Conservation (phyloP, 1,284 basidiomycete genomes). For the Microbotryum lychnidis-dioicae region DNA sequence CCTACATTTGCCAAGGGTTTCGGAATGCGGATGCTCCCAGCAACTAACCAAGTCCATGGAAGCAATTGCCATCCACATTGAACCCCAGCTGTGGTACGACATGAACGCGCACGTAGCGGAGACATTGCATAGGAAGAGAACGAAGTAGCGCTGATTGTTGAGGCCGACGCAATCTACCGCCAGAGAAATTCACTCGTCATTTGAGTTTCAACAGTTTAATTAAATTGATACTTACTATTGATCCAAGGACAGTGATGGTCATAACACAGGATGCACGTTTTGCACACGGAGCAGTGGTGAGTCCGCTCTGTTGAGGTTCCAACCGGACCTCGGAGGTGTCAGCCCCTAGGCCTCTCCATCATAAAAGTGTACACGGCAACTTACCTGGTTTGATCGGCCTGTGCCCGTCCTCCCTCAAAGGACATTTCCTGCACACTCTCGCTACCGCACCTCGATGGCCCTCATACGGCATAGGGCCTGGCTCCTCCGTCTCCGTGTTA, state of each 20-base stretch:
- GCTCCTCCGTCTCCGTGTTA: background rate
- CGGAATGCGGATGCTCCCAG: background rate
- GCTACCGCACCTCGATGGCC: background rate
- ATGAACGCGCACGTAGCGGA: constrained; percentile 29
- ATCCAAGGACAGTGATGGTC: constrained; percentile 87
- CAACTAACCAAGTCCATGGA: constrained; percentile 2
- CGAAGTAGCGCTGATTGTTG: constrained; percentile 90
- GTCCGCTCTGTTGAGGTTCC: constrained; percentile 55
- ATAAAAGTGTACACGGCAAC: constrained; percentile 31
- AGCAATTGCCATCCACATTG: constrained; percentile 17
- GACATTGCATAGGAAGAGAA: constrained; percentile 71
- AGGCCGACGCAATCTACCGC: constrained; percentile 54
- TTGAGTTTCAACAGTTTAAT: constrained; percentile 47
- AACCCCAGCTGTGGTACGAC: constrained; percentile 26
- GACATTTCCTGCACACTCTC: constrained; percentile 35
- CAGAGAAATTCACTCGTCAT: background rate
- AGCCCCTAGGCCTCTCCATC: background rate
- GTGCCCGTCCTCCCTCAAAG: constrained; percentile 45
- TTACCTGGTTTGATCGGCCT: constrained; percentile 65
- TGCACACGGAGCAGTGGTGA: constrained; percentile 92
- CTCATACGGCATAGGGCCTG: too few relatives aligned
- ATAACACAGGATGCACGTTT: constrained; percentile 83
- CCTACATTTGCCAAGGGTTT: background rate
- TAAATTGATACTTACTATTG: constrained; percentile 45
- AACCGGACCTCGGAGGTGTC: background rate